Base-by-base conservation (phyloP, 2,329 filamentous ascomycete genomes). In the Aspergillus niger region DNA sequence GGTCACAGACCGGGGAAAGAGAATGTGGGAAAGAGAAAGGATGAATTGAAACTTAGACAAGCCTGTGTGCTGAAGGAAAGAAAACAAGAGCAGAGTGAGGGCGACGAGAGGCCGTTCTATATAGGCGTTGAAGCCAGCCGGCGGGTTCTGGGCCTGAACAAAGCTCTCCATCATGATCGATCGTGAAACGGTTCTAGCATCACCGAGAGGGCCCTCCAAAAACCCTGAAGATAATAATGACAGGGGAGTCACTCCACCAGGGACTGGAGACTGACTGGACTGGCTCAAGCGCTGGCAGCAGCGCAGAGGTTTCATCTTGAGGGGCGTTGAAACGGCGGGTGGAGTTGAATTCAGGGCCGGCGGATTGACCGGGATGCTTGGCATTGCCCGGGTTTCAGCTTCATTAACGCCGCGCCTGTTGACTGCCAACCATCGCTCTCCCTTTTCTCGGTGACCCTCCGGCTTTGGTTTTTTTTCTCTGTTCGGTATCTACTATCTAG, bases 1-100 rank as follows among this genome's bases (percentile, higher is more conserved):
- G 65, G 67, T 69, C 65, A 65, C 65, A 61, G 67, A 69, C 67
- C 67, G 41, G 50, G 54, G 10, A 30, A 66, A 65, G 56, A 62
- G 60, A 68, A 61, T 62, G 65, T 53, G 54, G 63, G 55, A 58
- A 61, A 57, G 61, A 62, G 60, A 50, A 60, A 57, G 15, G 38
- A 30, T 50, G 28, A 30, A 30, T 4, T 36, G 32, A 36, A 36
- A 36, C 32, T 36, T 49, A 47, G 58, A 41, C 62, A 65, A 65
- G 60, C 60, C 64, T 67, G 65, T 59, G 58, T 64, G 61, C 56
- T 59, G 49, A 51, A 39, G 60, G 49, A 63, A 59, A 41, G 44
- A 59, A 51, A 50, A 38, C 17, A 52, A 49, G 24, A 39, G 38
- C 15, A 47, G 44, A 47, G 39, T n/a, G 30, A 44, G 17, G n/a